Evolutionary conservation across 2,329 filamentous ascomycete genomes (phyloP), one percentile per base, ranked within the genome.

Genomic region (Aureobasidium leucospermi): DNA sequence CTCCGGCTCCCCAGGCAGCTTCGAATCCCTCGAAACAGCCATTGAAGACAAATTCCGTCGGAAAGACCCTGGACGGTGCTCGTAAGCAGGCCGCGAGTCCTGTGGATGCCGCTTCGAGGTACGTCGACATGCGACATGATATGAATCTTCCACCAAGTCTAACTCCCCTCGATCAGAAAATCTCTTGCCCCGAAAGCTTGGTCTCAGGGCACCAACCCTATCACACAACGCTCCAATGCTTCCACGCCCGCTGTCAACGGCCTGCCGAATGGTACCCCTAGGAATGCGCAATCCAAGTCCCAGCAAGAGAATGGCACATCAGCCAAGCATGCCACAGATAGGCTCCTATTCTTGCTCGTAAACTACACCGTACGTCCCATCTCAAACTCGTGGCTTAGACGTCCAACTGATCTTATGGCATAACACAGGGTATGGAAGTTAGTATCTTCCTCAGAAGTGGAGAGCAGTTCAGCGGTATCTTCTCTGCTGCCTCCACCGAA

Each of bases 401-500:
- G 39, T 29, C 10, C 31, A 19, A 31, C 56, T 39, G 49, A 57
- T 15, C 55, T 45, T 10, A 36, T 19, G 13, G 38, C 36, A 29
- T 32, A 16, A 16, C 39, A 19, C 43, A 86, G 84, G 84, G 84
- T 45, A 74, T 81, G 57, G 74, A 75, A 55, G 76, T 79, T 49
- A 79, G 76, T 13, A 72, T 87, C 62, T 83, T 81, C 9, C 76
- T 83, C 15, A 83, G 81, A 66, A 81, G 76, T 66, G 84, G 84
- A 65, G 84, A 86, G 49, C 79, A 79, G 59, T 86, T 80, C 68
- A 79, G 76, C 8, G 85, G 84, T 60, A 79, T 86, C 38, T 82
- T 86, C 66, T 84, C 81, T 42, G 81, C 80, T 46, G 79, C 78
- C 11, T 76, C 76, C 8, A 70, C 82, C 29, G 80, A 83, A 58